phyloP scores from a whole-genome alignment of 164 flowering plant genomes.

The Chloranthus sessilifolius region DNA sequence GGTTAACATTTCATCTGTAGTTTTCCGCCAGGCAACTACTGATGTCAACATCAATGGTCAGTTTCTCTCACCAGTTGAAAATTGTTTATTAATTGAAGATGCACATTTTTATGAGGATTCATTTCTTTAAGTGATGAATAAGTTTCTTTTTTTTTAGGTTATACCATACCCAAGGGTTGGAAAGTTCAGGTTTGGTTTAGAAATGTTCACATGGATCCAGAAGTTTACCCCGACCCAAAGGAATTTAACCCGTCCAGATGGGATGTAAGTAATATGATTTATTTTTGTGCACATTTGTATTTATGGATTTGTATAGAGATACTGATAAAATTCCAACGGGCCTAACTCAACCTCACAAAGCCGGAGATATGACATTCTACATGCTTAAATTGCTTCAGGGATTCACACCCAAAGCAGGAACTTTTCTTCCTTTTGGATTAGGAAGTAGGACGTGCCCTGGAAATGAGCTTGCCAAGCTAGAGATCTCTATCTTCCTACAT shows the following conservation, averaged over 20 bases:
- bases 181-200: slow-evolving; percentile 80
- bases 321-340: not conserved
- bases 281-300: not conserved
- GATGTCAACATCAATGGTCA: slow-evolving; percentile 58
- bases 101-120: too few relatives aligned
- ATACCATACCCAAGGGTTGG: slow-evolving; percentile 78
- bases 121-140: too few relatives aligned
- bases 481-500: slow-evolving; percentile 74
- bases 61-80: slow-evolving; percentile 7
- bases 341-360: not conserved
- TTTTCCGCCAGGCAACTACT: slow-evolving; percentile 58
- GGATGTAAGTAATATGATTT: slow-evolving; percentile 59
- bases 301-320: too few relatives aligned
- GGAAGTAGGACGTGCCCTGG: slow-evolving; percentile 91
- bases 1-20: slow-evolving; percentile 55
- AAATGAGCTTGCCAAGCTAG: slow-evolving; percentile 90
- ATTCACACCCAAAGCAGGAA: slow-evolving; percentile 55
- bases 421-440: slow-evolving; percentile 75
- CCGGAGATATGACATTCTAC: too few relatives aligned
- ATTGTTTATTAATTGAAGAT: not conserved
- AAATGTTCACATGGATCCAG: slow-evolving; percentile 65
- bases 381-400: slow-evolving; percentile 22
- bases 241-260: slow-evolving; percentile 82
- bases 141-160: slow-evolving; percentile 32
- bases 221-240: slow-evolving; percentile 56